Percentiles rank a stretch among this genome's conserved stretches.
Evolutionary conservation across 2,329 filamentous ascomycete species (phyloP).

Genomic region (Verticillium alfalfae): DNA sequence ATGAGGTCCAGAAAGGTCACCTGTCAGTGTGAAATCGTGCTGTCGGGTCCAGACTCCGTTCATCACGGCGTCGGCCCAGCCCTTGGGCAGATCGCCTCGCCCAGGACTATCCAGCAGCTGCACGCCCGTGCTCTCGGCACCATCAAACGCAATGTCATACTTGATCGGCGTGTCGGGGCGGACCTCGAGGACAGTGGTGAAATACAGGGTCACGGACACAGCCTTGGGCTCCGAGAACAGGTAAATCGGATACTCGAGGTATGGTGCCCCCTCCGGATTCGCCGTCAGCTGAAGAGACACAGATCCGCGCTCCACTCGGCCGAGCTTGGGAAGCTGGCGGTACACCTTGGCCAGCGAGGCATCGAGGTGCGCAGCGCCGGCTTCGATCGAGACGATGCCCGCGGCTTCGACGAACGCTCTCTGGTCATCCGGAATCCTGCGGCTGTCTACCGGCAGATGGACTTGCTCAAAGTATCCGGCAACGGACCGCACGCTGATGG

Average conservation of each 20-base stretch:
- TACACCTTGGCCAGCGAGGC: slow-evolving; percentile 17
- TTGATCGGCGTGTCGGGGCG: slow-evolving; percentile 41
- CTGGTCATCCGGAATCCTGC: slow-evolving; percentile 18
- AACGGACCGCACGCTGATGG: slow-evolving; percentile 25
- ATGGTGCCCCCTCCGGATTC: slow-evolving; percentile 11
- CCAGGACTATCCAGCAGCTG: slow-evolving; percentile 20
- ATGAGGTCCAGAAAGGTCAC: slow-evolving; percentile 18
- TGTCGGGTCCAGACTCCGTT: slow-evolving; percentile 43
- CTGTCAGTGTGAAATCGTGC: slow-evolving; percentile 16
- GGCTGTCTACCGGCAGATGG: slow-evolving; percentile 16
- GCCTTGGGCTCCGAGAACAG: slow-evolving; percentile 17
- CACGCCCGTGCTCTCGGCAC: slow-evolving; percentile 16
- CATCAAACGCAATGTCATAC: slow-evolving; percentile 43
- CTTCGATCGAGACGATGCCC: slow-evolving; percentile 27
- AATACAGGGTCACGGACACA: slow-evolving; percentile 24
- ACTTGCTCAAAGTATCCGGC: slow-evolving; percentile 29
- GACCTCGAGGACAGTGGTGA: slow-evolving; percentile 40
- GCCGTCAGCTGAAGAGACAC: slow-evolving; percentile 12
- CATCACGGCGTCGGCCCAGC: slow-evolving; percentile 43
- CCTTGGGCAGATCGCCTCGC: slow-evolving; percentile 33
- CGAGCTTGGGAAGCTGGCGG: slow-evolving; percentile 21
- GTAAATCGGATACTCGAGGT: slow-evolving; percentile 23
- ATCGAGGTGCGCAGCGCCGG: slow-evolving; percentile 2
- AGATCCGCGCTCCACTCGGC: slow-evolving; percentile 15
- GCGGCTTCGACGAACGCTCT: slow-evolving; percentile 22